A percentile compares a stretch with the other conserved stretches of the same genome.
Conservation (phyloP, 2,329 filamentous ascomycete genomes). For the Fusarium luffae region DNA sequence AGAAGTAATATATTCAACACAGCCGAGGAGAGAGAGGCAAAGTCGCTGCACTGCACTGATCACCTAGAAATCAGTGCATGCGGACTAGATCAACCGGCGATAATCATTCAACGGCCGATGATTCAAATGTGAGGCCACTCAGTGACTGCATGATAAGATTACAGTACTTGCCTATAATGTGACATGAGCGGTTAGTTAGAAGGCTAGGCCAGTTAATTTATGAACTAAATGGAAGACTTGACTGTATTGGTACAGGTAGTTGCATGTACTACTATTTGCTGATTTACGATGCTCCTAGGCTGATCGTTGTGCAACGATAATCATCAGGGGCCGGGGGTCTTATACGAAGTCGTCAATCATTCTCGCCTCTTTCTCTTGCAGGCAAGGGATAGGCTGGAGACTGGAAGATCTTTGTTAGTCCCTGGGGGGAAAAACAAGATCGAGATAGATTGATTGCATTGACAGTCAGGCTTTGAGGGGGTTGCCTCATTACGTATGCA, state of each 20-base stretch:
- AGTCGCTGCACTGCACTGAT: not conserved
- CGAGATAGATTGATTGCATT: not conserved
- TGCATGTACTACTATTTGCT: not conserved
- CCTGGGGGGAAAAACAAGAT: not conserved
- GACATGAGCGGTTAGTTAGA: not conserved
- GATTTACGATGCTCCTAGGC: not conserved
- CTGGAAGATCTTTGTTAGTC: not conserved
- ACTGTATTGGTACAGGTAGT: not conserved
- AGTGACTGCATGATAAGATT: not conserved
- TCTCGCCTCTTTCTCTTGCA: not conserved
- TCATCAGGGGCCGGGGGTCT: conserved; percentile 1
- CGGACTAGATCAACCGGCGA: not conserved
- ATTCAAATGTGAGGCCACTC: not conserved
- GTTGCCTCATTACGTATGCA: not conserved
- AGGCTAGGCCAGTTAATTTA: not conserved
- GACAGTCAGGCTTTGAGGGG: not conserved
- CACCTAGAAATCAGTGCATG: not conserved
- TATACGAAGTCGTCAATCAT: not conserved
- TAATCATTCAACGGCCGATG: not conserved
- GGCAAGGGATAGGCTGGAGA: not conserved
- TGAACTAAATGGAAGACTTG: not conserved
- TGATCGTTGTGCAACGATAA: not conserved
- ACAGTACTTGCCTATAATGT: not conserved
- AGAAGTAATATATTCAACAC: conserved; percentile 8
- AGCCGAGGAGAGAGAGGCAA: conserved; percentile 1